Conservation (phyloP, 208 protist species). For the Tritrichomonas foetus region DNA sequence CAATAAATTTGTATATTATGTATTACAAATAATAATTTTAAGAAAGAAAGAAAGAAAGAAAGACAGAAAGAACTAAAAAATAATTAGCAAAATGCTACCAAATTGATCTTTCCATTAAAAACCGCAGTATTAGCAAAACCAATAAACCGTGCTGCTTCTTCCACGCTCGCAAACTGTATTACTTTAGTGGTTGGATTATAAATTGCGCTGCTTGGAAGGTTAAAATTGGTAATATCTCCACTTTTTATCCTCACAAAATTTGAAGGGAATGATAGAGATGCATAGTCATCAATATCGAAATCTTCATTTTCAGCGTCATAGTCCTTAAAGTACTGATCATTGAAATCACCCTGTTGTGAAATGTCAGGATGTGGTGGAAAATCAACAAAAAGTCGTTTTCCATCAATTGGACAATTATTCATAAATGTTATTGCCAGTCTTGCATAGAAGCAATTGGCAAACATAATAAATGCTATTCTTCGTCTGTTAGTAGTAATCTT, state of each 20-base stretch:
- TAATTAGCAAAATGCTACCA: no score
- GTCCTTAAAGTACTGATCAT: background rate
- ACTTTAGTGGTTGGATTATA: background rate
- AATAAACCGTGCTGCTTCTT: background rate
- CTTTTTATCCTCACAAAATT: background rate
- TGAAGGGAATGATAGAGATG: background rate
- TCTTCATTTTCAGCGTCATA: background rate
- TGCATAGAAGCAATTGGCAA: background rate
- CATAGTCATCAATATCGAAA: background rate
- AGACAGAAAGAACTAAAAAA: no score
- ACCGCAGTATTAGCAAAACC: background rate
- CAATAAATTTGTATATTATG: no score
- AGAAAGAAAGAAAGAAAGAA: no score
- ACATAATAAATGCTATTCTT: background rate
- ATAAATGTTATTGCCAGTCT: constrained; percentile 7
- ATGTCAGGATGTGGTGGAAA: background rate
- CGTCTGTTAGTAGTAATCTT: background rate
- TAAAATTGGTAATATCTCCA: background rate
- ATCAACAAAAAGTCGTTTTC: background rate
- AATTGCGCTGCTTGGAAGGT: background rate
- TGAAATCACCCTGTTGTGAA: background rate
- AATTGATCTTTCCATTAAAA: no score
- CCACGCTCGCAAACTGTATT: background rate
- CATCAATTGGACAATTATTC: background rate
- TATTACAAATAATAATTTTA: no score